Base-by-base conservation (phyloP, 768 basidiomycete genomes). In the Phylloporus rhodoxanthus region DNA sequence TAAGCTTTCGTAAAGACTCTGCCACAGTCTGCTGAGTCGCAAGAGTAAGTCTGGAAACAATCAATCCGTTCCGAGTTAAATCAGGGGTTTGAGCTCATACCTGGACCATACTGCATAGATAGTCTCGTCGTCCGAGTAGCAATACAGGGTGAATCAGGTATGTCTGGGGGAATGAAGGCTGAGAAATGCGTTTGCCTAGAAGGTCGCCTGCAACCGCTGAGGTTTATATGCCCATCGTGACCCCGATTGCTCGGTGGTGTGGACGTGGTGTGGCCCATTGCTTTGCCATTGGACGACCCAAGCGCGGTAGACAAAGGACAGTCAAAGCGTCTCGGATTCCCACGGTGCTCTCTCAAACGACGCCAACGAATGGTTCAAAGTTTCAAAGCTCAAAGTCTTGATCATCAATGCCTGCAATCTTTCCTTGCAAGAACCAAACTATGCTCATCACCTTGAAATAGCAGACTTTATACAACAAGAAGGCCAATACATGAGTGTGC, bases 381-480 rank as follows among this genome's bases (percentile, higher is more conserved):
- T 76, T 1, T 85, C 85, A 17, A 78, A 78, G 13, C 74, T 89
- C 30, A 84, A 91, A 58, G 68, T 84, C 25, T 77, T 91, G 52
- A 75, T 90, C 54, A 79, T 86, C 47, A 81, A 88, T 39, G 89
- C 91, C 10, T 95, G 92, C 70, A 91, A 93, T 55, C 86, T 93
- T 0, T 79, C 83, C 5, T 75, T 90, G 5, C 81, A 80, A 56
- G 91, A 93, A 65, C 93, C 93, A 25, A 95, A 96, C 70, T 91
- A 92, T 70, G 85, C 89, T 0, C 72, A 86, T 23, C 91, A 97
- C 65, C 78, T 99, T 56, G 93, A 97, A 68, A 83, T 98, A 28
- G 93, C 92, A 13, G 94, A 97, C 54, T 81, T 86, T 60, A 83
- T 98, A 70, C 69, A 72, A 73, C 49, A 98, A 97, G 75, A 98